Evolutionary conservation across 305 asterid species (phyloP), one percentile per base, ranked within the genome.

Genomic region (Andrographis paniculata): DNA sequence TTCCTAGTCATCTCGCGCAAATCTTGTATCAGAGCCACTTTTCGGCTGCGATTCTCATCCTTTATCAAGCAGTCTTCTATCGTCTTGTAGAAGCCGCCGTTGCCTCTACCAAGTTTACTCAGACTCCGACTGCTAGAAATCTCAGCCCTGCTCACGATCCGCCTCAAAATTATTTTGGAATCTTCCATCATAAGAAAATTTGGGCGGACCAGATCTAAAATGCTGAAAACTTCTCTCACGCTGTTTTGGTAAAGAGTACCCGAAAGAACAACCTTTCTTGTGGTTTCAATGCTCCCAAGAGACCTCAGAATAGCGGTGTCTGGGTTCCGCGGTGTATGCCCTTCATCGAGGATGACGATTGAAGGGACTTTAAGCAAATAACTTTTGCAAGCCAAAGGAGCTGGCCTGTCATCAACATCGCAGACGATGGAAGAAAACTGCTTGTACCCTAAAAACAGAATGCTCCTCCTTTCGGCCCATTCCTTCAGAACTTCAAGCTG

Each of bases 221-320:
- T 84, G 66, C 84, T 87, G 67, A 87, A 91, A 35, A 91, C 96
- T 60, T 91, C 99, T 64, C 69, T 74, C 18, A 91, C 99, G 14
- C 87, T 96, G 78, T 91, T 91, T 61, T 91, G 99, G 58, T 83
- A 91, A 9, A 91, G 76, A 0, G 99, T 91, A 21, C 99, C 99
- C 13, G 99, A 91, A 6, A 91, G 94, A 43, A 91, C 96, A 45
- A 91, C 95, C 66, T 91, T 87, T 58, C 95, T 70, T 41, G 78
- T 54, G 24, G 96, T 87, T 72, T 81, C 82, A 11, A 91, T 80
- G 73, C 85, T 84, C 69, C 83, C 94, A 22, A 91, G 93, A 39
- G 95, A 83, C n/a, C 83, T 83, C 71, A 91, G 52, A 35, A 91
- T 72, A 66, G 83, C 94, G 4, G 99, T 91, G 42, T 87, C 96